Percentiles rank a stretch among this genome's conserved stretches.
Conservation (phyloP, 192 early-diverging fungal genomes). For the Spizellomyces sp. region DNA sequence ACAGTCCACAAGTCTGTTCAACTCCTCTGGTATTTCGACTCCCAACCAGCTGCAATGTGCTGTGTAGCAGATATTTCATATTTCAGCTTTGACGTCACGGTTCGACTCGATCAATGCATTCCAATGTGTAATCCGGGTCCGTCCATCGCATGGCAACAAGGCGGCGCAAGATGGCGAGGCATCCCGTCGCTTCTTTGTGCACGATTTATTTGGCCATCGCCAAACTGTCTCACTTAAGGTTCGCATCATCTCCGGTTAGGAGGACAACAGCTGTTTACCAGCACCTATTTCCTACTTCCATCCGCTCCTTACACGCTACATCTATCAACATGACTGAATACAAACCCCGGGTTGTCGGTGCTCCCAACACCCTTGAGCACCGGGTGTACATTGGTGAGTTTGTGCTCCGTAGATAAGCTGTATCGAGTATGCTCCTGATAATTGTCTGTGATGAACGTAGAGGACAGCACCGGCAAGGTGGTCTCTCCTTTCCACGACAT, state of each 20-base stretch:
- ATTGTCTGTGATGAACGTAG: constrained; percentile 29
- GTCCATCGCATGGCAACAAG: too few species aligned
- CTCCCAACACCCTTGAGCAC: constrained; percentile 87
- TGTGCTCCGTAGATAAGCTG: neutral
- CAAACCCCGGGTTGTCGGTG: constrained; percentile 81
- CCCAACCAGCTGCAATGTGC: too few species aligned
- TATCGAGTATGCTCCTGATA: constrained; percentile 1
- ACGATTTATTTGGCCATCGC: neutral
- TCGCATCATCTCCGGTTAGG: neutral
- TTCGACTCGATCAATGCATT: too few species aligned
- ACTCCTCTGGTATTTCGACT: too few species aligned
- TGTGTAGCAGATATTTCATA: too few species aligned
- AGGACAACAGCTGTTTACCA: neutral
- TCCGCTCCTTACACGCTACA: neutral
- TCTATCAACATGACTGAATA: constrained; percentile 37
- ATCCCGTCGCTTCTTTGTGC: too few species aligned
- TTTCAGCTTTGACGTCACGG: too few species aligned
- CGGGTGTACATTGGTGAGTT: constrained; percentile 81
- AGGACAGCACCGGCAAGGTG: constrained; percentile 71
- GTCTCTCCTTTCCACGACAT: constrained; percentile 98
- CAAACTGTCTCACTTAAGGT: neutral
- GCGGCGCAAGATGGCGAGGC: too few species aligned
- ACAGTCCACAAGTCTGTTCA: too few species aligned
- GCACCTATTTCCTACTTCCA: neutral
- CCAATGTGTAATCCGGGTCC: too few species aligned